Conservation (phyloP, 2,329 filamentous ascomycete genomes). For the Sporothrix euskadiensis region DNA sequence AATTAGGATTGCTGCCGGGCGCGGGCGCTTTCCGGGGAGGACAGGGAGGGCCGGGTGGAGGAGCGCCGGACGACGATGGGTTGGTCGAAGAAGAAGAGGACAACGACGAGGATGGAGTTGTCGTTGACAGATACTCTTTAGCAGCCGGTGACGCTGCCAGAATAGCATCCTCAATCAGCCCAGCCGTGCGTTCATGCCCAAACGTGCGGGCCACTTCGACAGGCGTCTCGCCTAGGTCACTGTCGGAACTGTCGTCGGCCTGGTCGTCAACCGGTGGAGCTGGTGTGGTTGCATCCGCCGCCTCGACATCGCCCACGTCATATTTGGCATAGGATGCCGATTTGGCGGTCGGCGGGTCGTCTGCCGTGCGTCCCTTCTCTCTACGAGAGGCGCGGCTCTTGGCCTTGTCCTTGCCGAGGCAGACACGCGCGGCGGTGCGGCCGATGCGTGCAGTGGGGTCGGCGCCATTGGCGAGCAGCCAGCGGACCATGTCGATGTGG, state of each 20-base stretch:
- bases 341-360: neutral
- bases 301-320: neutral
- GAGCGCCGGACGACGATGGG: neutral
- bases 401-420: constrained; percentile 19
- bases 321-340: neutral
- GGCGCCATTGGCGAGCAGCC: constrained; percentile 24
- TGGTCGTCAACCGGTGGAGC: neutral
- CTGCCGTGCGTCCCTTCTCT: neutral
- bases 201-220: constrained; percentile 20
- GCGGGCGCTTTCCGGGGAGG: neutral
- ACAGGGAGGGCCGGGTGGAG: neutral
- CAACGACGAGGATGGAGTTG: neutral
- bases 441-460: constrained; percentile 20
- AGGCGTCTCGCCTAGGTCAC: neutral
- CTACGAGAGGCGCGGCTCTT: neutral
- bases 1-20: neutral
- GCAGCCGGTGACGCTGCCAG: neutral
- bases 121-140: neutral
- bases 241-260: neutral
- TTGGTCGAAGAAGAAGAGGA: neutral
- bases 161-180: constrained; percentile 15
- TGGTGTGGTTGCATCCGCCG: neutral
- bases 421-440: neutral
- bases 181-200: constrained; percentile 15
- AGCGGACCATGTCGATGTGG: constrained; percentile 16